Evolutionary conservation across 352 stramenopile genomes (phyloP).

Genomic region (Phytophthora capsici): DNA sequence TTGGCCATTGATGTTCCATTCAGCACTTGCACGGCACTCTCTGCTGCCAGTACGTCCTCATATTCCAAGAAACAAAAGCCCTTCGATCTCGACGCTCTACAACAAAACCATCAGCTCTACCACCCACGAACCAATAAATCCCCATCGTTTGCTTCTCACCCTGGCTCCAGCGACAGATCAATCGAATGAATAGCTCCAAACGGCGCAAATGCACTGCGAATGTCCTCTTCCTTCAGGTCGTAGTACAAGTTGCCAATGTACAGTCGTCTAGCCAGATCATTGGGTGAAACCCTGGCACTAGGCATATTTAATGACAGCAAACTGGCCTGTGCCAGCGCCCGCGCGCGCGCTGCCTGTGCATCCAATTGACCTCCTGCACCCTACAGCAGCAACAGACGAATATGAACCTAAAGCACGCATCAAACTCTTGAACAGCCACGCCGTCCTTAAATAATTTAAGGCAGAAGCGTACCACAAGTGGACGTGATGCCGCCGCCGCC

Average conservation of each 20-base stretch:
- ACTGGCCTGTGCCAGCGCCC: slow-evolving; percentile 74
- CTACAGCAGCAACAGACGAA: slow-evolving; percentile 54
- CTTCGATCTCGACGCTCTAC: slow-evolving; percentile 70
- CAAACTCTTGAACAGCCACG: slow-evolving; percentile 28
- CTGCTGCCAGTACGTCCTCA: slow-evolving; percentile 78
- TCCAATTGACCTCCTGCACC: slow-evolving; percentile 47
- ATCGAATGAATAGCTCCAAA: slow-evolving; percentile 79
- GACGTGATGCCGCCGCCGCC: slow-evolving; percentile 20
- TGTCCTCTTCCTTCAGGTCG: slow-evolving; percentile 82
- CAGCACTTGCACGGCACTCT: slow-evolving; percentile 80
- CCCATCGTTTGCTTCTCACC: slow-evolving; percentile 35
- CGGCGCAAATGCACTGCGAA: slow-evolving; percentile 66
- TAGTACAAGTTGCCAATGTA: slow-evolving; percentile 88
- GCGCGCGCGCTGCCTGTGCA: slow-evolving; percentile 60
- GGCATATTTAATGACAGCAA: slow-evolving; percentile 67
- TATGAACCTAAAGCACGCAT: slow-evolving; percentile 51
- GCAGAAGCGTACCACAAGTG: slow-evolving; percentile 33
- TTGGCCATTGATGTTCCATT: slow-evolving; percentile 72
- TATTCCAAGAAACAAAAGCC: slow-evolving; percentile 87
- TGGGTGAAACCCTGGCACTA: slow-evolving; percentile 50
- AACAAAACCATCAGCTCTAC: slow-evolving; percentile 6
- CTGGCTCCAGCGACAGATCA: slow-evolving; percentile 78
- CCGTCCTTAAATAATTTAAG: background rate
- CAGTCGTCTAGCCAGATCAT: slow-evolving; percentile 71
- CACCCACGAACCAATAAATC: background rate